Base-by-base conservation (phyloP, 2,329 filamentous ascomycete species). In the Aaosphaeria arxii region DNA sequence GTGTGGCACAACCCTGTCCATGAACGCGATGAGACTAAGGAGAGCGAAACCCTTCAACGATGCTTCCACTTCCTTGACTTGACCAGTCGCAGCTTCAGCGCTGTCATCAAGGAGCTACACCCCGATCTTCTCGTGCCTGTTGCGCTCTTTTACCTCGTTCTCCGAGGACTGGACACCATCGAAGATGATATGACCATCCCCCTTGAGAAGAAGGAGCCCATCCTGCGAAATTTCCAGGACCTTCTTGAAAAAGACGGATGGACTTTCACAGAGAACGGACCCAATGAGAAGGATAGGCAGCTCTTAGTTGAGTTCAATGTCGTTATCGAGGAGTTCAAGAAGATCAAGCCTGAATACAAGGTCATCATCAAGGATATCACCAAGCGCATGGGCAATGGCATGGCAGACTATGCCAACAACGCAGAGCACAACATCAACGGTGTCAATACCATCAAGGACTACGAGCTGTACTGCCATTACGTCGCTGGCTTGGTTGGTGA, bases 401-500 rank as follows among this genome's bases (percentile, higher is more conserved):
- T 99, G 94, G 94, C 94, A 30, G 92, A 99, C 73, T 99, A 95
- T 69, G 88, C 83, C 38, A 79, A 88, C 58, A 94, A 95, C 62
- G 86, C 89, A 11, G 89, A 94, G 61, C 81, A 88, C 71, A 89
- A 91, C 61, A 76, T 82, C 56, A 84, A 90, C 50, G 90, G 90
- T 42, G 86, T 97, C 50, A 80, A 90, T 65, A 92, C 88, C 0
- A 75, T 95, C 59, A 80, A 86, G 45, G 91, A 97, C 60, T 99
- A 97, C 71, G 91, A 99, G 74, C 77, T 91, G 46, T 99, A 99
- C 78, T 99, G 94, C 75, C 91, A 95, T 72, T 97, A 97, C 66
- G 94, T 99, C 30, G 94, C 94, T n/a, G 94, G 94, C 30, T 78
- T 99, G n/a, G 94, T 99, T 32, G 94, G 94, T 48, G 92, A 97